Base-by-base conservation (phyloP, 1,284 basidiomycete genomes). In the Cystobasidium slooffiae region DNA sequence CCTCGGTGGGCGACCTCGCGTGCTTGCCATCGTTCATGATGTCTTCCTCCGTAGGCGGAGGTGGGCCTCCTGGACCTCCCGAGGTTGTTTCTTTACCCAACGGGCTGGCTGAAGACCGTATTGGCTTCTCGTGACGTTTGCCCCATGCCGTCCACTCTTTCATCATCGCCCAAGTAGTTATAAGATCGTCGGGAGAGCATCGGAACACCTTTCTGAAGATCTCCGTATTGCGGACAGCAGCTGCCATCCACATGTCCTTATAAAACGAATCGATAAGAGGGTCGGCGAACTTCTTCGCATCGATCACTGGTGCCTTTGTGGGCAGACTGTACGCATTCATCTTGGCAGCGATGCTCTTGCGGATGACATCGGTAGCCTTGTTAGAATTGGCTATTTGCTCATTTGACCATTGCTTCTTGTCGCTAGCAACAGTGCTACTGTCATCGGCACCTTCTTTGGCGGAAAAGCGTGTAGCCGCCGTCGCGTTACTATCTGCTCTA, bases 181-280 rank as follows among this genome's bases (percentile, higher is more conserved):
- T 88, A 16, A 90, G 84, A 81, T 97, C 94, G 81, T 97, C 94
- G 4, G 94, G 94, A 49, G 94, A 85, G 62, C 91, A 90, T 80
- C 93, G 90, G 84, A 97, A 97, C 0, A 97, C 93, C 81, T 92
- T 94, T 72, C 93, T 89, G 84, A 88, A 96, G 76, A 96, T 93
- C 81, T 95, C 92, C 75, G 94, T 97, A 91, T 96, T 81, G 46
- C 80, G 77, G 75, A 62, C 80, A 37, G 74, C 76, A 18, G 73
- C 65, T 24, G 92, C 89, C 6, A 92, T 86, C 94, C 95, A 97
- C 56, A 92, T 87, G 76, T 91, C 86, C 80, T 91, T 91, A 91
- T 92, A 97, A 82, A 97, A 97, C 59, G 82, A 84, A 75, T 94
- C 91, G 78, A 86, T 88, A 39, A 97, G 85, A 14, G 94, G 94